phyloP scores from a whole-genome alignment of 1,139 yeast genomes.

The Sugiyamaella novakii region DNA sequence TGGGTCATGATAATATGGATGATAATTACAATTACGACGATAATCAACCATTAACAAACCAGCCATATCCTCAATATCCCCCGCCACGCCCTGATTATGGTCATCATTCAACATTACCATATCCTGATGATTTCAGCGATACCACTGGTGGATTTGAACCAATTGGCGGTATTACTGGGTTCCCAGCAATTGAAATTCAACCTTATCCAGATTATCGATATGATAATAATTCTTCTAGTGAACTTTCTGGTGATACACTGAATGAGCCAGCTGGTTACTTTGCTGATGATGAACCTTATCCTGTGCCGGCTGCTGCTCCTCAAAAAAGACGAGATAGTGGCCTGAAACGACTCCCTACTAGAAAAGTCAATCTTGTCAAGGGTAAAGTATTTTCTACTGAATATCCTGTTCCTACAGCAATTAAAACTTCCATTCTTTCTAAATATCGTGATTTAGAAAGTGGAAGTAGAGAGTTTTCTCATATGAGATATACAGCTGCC shows the following conservation, averaged over 20 bases:
- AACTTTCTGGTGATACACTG: slow-evolving; percentile 10
- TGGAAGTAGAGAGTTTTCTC: slow-evolving; percentile 64
- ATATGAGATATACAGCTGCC: slow-evolving; percentile 75
- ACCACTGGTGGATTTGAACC: slow-evolving; percentile 29
- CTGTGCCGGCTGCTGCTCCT: slow-evolving; percentile 11
- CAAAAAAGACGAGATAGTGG: slow-evolving; percentile 1
- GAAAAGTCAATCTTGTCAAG: slow-evolving; percentile 64
- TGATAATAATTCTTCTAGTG: slow-evolving; percentile 14
- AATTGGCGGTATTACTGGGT: slow-evolving; percentile 37
- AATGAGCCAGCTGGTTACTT: slow-evolving; percentile 11
- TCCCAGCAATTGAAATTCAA: slow-evolving; percentile 24
- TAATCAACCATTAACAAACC: slow-evolving; percentile 28
- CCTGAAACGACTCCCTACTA: slow-evolving; percentile 42
- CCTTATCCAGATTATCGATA: slow-evolving; percentile 16
- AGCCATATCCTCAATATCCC: slow-evolving; percentile 4
- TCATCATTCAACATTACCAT: slow-evolving; percentile 24
- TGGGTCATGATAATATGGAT: slow-evolving; percentile 28
- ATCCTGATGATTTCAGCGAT: slow-evolving; percentile 32
- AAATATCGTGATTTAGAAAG: slow-evolving; percentile 65
- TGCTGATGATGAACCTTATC: slow-evolving; percentile 32
- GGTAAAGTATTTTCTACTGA: slow-evolving; percentile 75
- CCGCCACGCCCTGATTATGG: not conserved
- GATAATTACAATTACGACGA: slow-evolving; percentile 30
- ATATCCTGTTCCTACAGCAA: slow-evolving; percentile 72
- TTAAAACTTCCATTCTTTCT: slow-evolving; percentile 58